These are phyloP conservation scores for Zelopaecilomyces penicillatus DNA, from an alignment of 2,329 filamentous ascomycete species.

Conservation along the genomic window DNA sequence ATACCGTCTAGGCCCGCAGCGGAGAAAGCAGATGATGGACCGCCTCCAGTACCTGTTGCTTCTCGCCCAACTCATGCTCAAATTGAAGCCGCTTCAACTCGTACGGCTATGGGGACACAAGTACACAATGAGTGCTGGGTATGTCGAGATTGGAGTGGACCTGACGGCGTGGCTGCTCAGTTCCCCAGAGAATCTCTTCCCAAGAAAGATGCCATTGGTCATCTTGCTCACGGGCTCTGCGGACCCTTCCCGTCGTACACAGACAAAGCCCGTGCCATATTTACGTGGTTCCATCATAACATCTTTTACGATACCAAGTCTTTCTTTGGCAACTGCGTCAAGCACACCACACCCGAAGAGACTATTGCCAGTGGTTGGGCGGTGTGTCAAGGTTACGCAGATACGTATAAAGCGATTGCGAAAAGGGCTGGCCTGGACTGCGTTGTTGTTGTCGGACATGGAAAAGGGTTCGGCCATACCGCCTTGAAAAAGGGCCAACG, in stretches of 20 bases:
- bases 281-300: slow-evolving; percentile 94
- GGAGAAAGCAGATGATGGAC: slow-evolving; percentile 23
- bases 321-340: slow-evolving; percentile 67
- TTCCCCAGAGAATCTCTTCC: slow-evolving; percentile 69
- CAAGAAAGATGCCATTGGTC: slow-evolving; percentile 53
- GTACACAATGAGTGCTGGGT: slow-evolving; percentile 52
- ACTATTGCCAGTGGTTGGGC: slow-evolving; percentile 71
- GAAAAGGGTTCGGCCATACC: slow-evolving; percentile 74
- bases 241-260: slow-evolving; percentile 70
- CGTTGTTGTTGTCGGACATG: slow-evolving; percentile 66
- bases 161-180: slow-evolving; percentile 68
- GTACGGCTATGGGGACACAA: slow-evolving; percentile 18
- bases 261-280: slow-evolving; percentile 87
- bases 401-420: slow-evolving; percentile 71
- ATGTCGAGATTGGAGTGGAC: slow-evolving; percentile 80
- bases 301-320: slow-evolving; percentile 73
- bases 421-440: slow-evolving; percentile 71
- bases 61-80: slow-evolving; percentile 45
- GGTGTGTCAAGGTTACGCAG: slow-evolving; percentile 88
- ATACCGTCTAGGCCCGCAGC: slow-evolving; percentile 6
- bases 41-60: slow-evolving; percentile 44
- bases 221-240: slow-evolving; percentile 72
- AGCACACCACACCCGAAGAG: slow-evolving; percentile 58
- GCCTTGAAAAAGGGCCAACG: slow-evolving; percentile 54
- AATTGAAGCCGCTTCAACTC: slow-evolving; percentile 36